These are phyloP conservation scores for Aspergillus spinulosporus DNA, from an alignment of 2,329 filamentous ascomycete species.

Conservation along the genomic window DNA sequence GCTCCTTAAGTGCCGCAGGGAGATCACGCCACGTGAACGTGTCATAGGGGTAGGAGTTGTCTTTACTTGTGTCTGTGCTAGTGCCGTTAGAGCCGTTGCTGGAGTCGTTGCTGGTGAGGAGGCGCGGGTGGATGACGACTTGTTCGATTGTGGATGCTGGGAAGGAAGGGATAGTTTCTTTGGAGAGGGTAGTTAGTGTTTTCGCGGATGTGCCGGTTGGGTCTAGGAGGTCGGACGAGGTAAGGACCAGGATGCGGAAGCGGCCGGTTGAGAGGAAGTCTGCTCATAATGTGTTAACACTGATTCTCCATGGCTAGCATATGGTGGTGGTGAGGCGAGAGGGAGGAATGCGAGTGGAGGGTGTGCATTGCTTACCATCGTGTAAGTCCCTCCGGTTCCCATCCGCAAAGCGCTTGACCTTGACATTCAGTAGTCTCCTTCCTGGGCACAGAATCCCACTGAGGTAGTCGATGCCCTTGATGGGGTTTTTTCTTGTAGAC, in stretches of 20 bases:
- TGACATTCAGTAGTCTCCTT: slow-evolving; percentile 37
- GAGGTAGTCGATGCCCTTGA: slow-evolving; percentile 37
- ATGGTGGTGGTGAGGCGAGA: no score
- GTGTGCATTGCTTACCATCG: slow-evolving; percentile 29
- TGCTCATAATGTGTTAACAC: slow-evolving; percentile 12
- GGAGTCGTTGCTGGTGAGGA: slow-evolving; percentile 9
- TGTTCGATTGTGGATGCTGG: slow-evolving; percentile 34
- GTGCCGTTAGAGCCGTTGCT: not conserved
- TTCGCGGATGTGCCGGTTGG: slow-evolving; percentile 28
- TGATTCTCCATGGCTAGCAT: no score
- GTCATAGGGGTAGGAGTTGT: slow-evolving; percentile 7
- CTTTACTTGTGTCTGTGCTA: not conserved
- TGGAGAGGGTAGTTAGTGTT: slow-evolving; percentile 26
- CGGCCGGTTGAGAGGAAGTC: slow-evolving; percentile 42
- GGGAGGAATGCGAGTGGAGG: not conserved
- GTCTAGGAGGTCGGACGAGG: slow-evolving; percentile 38
- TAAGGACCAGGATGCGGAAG: slow-evolving; percentile 39
- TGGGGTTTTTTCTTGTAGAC: slow-evolving; percentile 22
- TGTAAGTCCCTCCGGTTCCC: slow-evolving; percentile 38
- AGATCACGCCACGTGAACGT: slow-evolving; percentile 38
- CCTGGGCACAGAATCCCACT: slow-evolving; percentile 37
- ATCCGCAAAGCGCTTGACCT: slow-evolving; percentile 39
- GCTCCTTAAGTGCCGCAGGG: slow-evolving; percentile 32
- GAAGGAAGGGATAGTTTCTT: slow-evolving; percentile 27
- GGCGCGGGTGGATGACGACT: slow-evolving; percentile 36